Evolutionary conservation across 106 monocot species (phyloP).

Genomic region (Phalaenopsis aphrodite): DNA sequence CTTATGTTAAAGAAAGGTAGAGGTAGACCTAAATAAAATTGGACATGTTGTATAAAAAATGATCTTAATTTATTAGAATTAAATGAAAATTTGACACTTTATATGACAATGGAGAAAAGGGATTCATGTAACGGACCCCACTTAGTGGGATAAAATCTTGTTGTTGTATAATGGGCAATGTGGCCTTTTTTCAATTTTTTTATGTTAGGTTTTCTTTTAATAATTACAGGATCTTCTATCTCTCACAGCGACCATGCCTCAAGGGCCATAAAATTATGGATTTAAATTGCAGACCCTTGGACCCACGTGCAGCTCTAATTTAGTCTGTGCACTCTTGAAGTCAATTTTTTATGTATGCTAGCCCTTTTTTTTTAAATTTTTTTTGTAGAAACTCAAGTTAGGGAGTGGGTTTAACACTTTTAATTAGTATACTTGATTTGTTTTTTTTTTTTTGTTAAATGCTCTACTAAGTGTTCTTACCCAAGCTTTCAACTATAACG

Average conservation of each 20-base stretch:
- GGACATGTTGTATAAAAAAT: no score
- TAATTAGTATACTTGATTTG: neutral
- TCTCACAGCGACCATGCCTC: neutral
- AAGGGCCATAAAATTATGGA: neutral
- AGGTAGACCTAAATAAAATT: no score
- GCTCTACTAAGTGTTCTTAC: neutral
- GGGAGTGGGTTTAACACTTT: neutral
- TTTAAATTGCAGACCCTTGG: neutral
- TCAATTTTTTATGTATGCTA: neutral
- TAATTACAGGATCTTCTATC: no score
- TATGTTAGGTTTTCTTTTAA: neutral
- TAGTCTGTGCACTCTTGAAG: neutral
- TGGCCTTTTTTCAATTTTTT: neutral
- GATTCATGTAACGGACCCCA: no score
- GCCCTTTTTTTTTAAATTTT: neutral
- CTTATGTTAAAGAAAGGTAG: no score
- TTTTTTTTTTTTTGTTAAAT: neutral
- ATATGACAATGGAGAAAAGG: no score
- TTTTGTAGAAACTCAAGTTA: neutral
- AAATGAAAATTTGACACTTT: no score
- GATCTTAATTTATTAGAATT: no score
- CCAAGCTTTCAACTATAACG: neutral
- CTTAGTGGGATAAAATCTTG: no score
- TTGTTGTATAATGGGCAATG: no score
- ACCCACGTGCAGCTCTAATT: neutral